Conservation (phyloP, 352 stramenopile genomes). For the Globisporangium orthogonon region DNA sequence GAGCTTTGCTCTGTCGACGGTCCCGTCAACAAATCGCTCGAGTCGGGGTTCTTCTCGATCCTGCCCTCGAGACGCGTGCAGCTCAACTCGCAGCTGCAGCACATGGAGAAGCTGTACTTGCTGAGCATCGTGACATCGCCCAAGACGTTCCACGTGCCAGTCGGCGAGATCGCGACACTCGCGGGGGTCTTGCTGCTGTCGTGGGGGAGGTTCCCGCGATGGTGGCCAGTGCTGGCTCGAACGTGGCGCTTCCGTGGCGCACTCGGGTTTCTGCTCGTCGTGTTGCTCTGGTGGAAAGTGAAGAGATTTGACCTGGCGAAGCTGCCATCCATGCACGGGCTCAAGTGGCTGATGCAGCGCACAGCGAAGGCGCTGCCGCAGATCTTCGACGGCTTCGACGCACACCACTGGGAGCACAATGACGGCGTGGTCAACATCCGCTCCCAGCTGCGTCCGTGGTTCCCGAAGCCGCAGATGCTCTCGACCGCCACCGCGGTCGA, state of each 20-base stretch:
- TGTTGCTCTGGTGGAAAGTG: constrained; percentile 26
- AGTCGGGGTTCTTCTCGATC: constrained; percentile 44
- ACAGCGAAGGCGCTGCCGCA: constrained; percentile 37
- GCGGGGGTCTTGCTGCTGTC: constrained; percentile 15
- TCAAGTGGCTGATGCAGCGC: constrained; percentile 59
- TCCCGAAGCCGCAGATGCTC: constrained; percentile 28
- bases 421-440: constrained; percentile 69
- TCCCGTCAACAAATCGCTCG: constrained; percentile 26
- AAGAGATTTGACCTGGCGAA: constrained; percentile 57
- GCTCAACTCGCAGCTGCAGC: constrained; percentile 36
- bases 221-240: constrained; percentile 10
- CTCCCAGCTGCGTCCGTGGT: constrained; percentile 67
- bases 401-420: constrained; percentile 59
- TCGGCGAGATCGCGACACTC: constrained; percentile 15
- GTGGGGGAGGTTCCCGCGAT: constrained; percentile 18
- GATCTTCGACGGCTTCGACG: constrained; percentile 63
- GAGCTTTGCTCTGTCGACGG: constrained; percentile 28
- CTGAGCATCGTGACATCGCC: constrained; percentile 63
- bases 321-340: constrained; percentile 43
- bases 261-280: constrained; percentile 15
- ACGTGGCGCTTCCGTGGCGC: constrained; percentile 6
- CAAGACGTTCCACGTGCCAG: constrained; percentile 20
- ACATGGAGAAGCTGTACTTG: constrained; percentile 58
- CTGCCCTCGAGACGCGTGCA: constrained; percentile 39
- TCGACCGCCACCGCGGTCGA: background rate